Conservation (phyloP, 192 early-diverging fungal species). For the Dimargaris cristalligena region DNA sequence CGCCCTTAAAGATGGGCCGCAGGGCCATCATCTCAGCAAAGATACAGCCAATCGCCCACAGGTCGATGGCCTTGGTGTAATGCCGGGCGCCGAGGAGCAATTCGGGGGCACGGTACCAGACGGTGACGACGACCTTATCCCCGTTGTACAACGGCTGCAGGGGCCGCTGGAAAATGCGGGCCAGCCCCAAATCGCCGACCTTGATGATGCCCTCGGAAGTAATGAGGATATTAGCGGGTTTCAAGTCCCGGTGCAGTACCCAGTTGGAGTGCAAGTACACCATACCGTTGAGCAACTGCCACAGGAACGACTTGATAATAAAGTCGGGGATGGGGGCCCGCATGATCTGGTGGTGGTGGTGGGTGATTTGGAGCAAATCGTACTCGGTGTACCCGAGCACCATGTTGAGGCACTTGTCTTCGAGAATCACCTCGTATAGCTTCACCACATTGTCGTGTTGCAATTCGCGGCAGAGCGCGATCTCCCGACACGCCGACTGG, state of each 20-base stretch:
- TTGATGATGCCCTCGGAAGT: constrained; percentile 81
- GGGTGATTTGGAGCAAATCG: constrained; percentile 77
- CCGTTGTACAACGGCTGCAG: constrained; percentile 62
- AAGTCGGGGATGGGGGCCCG: constrained; percentile 66
- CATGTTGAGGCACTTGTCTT: constrained; percentile 90
- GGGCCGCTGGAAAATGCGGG: constrained; percentile 59
- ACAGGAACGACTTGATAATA: constrained; percentile 71
- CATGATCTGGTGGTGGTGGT: constrained; percentile 65
- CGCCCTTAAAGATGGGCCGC: constrained; percentile 81
- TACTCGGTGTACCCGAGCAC: constrained; percentile 96
- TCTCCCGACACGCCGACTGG: constrained; percentile 86
- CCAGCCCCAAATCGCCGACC: constrained; percentile 87
- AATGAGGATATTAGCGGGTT: constrained; percentile 83
- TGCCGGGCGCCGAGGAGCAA: constrained; percentile 69
- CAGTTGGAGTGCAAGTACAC: constrained; percentile 72
- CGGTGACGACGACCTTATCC: constrained; percentile 80
- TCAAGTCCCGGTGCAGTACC: constrained; percentile 83
- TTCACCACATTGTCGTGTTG: constrained; percentile 76
- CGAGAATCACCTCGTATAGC: constrained; percentile 74
- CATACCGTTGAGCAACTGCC: constrained; percentile 80
- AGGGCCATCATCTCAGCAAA: constrained; percentile 77
- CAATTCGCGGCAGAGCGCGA: constrained; percentile 81
- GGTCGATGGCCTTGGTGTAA: constrained; percentile 74
- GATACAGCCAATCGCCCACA: constrained; percentile 87
- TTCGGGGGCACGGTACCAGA: constrained; percentile 95